Base-by-base conservation (phyloP, 306 rosid species). In the Prinsepia uniflora region DNA sequence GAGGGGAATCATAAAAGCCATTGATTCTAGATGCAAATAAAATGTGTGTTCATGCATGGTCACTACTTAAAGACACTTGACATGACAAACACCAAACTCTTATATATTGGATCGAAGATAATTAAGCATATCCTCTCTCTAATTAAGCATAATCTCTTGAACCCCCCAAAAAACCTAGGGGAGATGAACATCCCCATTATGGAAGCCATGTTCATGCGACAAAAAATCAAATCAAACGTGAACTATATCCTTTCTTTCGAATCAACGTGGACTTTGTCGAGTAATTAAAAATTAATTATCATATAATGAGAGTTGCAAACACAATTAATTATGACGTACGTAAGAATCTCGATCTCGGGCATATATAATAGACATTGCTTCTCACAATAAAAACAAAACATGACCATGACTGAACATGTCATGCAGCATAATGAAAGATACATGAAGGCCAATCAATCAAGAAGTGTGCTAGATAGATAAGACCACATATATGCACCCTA, bases 371-470 rank as follows among this genome's bases (percentile, higher is more conserved):
- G 45, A 7, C 86, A 76, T 74, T 68, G 53, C 49, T 81, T 67
- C 61, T 48, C 19, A 24, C 19, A 48, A 79, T 62, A 81, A 72
- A 81, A 79, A 75, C 83, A 84, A 86, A 77, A 66, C 42, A 39
- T 18, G 86, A 58, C 79, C 91, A 86, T 81, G 64, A 76, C 77
- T 71, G 43, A 76, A n/a, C 30, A 24, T 24, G 30, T n/a, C 56
- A 44, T 61, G 84, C 63, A 71, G 74, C 57, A 78, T 73, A 76
- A 78, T 30, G 36, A 30, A 30, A 30, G 36, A 30, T 3, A 30
- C 36, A 74, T 76, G 58, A 75, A 76, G 78, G 76, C 69, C 82
- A 71, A 53, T 70, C 80, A 83, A 67, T 68, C 62, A 81, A 69
- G 71, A 69, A 55, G 67, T 41, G 47, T 30, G 36, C 36, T 30